Evolutionary conservation across 495 filamentous ascomycete genomes (phyloP), one percentile per base, ranked within the genome.

Genomic region (Hyphodiscus hymeniophilus): DNA sequence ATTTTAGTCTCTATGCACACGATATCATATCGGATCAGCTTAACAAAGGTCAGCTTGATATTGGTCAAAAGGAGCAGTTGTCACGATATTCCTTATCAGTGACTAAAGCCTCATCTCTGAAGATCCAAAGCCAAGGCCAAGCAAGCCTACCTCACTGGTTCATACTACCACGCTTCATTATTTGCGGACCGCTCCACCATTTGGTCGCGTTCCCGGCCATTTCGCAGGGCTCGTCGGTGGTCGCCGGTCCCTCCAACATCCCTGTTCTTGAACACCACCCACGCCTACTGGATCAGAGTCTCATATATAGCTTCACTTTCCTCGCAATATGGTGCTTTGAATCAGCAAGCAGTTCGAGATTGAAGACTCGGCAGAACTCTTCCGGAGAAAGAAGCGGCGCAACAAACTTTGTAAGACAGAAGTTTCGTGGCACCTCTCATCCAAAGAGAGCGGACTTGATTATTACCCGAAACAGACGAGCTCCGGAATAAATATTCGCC

Each of bases 81-180:
- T 47, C 45, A 11, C 17, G 34, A 40, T 10, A 13, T 48, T 48
- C 36, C 50, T 50, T 50, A 50, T 55, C 47, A 55, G 42, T 47
- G 48, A 49, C 44, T 52, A 52, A 56, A 41, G 42, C 42, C n/a
- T 38, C 23, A 38, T 20, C 21, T 45, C 51, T 39, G 41, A 18
- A 18, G 13, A n/a, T n/a, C 17, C 16, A 38, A 44, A 43, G 31
- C 45, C 17, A 15, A 41, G 35, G 11, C 28, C n/a, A n/a, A n/a
- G 22, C 22, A 17, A 38, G 40, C 45, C 42, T 22, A 34, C 31
- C 48, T 36, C 34, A 18, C 13, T 36, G 13, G 34, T n/a, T 18
- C 34, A 18, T 18, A 7, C 15, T 36, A n/a, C 15, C 13, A 33
- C 15, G 13, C 34, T 36, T 36, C 34, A 15, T 4, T 23, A 28